Evolutionary conservation across 148 eudicot genomes (phyloP).

Genomic region (Amaranthus cruentus): DNA sequence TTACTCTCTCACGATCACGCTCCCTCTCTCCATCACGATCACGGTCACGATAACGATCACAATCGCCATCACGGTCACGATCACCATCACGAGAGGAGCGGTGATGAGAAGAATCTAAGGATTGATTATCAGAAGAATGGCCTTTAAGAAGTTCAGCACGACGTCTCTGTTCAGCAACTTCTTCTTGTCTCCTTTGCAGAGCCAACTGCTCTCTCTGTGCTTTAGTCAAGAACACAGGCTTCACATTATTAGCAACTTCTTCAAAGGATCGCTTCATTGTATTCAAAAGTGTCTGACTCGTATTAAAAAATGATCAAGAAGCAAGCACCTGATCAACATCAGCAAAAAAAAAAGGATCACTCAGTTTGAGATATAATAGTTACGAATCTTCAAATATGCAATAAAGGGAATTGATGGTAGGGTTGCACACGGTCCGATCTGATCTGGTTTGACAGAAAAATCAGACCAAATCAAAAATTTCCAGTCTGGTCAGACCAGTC

Average conservation of each 20-base stretch:
- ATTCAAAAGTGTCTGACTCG: background rate
- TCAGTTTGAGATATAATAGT: background rate
- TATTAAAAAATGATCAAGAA: background rate
- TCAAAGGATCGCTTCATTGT: constrained; percentile 33
- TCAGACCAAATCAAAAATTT: no score
- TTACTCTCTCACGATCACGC: constrained; percentile 25
- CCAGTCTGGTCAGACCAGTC: no score
- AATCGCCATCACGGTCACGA: constrained; percentile 18
- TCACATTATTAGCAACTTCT: constrained; percentile 27
- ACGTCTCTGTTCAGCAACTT: constrained; percentile 33
- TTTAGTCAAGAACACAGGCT: constrained; percentile 54
- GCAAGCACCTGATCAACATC: constrained; percentile 14
- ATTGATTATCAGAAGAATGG: constrained; percentile 20
- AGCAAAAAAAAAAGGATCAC: background rate
- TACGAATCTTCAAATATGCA: no score
- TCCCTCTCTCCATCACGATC: constrained; percentile 45
- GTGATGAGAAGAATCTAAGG: constrained; percentile 26
- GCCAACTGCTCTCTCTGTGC: constrained; percentile 49
- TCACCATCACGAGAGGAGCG: constrained; percentile 32
- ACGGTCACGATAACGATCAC: constrained; percentile 28
- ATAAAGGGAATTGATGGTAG: no score
- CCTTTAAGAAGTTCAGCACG: constrained; percentile 33
- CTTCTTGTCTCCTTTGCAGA: constrained; percentile 39
- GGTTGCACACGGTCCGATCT: no score
- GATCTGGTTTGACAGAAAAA: no score